phyloP scores from a whole-genome alignment of 2,329 filamentous ascomycete genomes.

The Calonectria pseudoturangicola region DNA sequence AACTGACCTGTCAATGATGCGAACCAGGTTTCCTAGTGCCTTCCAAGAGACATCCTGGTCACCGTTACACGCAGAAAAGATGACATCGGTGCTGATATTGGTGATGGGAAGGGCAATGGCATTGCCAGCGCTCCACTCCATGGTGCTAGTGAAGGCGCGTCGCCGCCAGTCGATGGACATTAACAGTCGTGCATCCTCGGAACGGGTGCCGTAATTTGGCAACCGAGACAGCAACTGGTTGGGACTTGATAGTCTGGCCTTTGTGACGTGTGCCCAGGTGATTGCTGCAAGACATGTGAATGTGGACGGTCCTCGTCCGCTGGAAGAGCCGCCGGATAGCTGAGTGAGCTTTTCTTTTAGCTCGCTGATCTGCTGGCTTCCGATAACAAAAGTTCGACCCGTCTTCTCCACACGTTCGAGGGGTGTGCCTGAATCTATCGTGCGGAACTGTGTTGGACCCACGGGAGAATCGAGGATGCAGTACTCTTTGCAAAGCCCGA shows the following conservation, averaged over 20 bases:
- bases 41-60: not conserved
- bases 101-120: conserved; percentile 8
- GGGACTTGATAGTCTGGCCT: not conserved
- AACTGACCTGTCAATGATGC: not conserved
- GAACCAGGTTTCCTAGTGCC: not conserved
- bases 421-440: not conserved
- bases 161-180: conserved; percentile 16
- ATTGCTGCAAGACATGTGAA: conserved; percentile 7
- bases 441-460: not conserved
- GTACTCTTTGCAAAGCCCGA: conserved; percentile 14
- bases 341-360: not conserved
- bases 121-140: conserved; percentile 10
- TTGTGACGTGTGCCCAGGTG: conserved; percentile 25
- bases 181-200: conserved; percentile 1
- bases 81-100: not conserved
- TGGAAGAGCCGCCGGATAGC: not conserved
- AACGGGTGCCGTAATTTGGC: not conserved
- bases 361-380: not conserved
- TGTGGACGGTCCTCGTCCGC: conserved; percentile 8
- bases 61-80: not conserved
- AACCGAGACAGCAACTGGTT: not conserved
- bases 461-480: not conserved
- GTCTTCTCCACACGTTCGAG: not conserved
- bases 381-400: conserved; percentile 11
- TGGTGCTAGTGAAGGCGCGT: conserved; percentile 17